phyloP scores from a whole-genome alignment of 371 early-diverging fungal genomes.

The Mortierella sp. region DNA sequence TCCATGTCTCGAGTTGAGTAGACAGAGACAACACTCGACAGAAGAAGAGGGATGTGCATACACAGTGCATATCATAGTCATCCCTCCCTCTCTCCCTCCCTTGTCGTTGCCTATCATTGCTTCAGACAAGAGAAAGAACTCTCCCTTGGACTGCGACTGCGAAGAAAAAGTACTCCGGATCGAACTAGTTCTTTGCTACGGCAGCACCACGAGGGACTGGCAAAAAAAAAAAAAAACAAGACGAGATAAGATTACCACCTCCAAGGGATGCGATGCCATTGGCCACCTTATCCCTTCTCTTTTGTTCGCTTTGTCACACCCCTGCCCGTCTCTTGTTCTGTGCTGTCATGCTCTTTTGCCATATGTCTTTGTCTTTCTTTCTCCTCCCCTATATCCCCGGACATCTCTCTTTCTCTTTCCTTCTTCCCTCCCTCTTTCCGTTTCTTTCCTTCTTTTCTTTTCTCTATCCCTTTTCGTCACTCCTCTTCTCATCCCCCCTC shows the following conservation, averaged over 20 bases:
- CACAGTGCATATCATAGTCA: too few species aligned
- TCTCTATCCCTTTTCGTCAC: not conserved
- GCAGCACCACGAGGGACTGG: too few species aligned
- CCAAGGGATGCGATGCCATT: not conserved
- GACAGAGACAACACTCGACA: not conserved
- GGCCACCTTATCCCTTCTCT: not conserved
- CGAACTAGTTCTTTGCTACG: not conserved
- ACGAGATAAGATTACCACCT: not conserved
- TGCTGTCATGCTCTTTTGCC: not conserved
- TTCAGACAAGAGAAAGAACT: too few species aligned
- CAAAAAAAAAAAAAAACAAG: not conserved
- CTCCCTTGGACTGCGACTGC: too few species aligned
- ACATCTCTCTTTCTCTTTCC: not conserved
- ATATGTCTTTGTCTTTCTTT: not conserved
- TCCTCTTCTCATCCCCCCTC: not conserved
- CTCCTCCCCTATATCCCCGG: not conserved
- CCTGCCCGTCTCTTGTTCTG: not conserved
- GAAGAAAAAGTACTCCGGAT: not conserved
- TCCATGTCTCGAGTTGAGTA: too few species aligned
- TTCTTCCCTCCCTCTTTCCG: not conserved
- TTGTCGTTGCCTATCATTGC: too few species aligned
- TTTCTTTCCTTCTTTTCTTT: not conserved
- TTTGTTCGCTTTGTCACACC: slow-evolving; percentile 3
- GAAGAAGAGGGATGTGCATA: not conserved
- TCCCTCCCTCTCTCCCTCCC: too few species aligned